Evolutionary conservation across 257 asterid genomes (phyloP).

Genomic region (Salvia miltiorrhiza): DNA sequence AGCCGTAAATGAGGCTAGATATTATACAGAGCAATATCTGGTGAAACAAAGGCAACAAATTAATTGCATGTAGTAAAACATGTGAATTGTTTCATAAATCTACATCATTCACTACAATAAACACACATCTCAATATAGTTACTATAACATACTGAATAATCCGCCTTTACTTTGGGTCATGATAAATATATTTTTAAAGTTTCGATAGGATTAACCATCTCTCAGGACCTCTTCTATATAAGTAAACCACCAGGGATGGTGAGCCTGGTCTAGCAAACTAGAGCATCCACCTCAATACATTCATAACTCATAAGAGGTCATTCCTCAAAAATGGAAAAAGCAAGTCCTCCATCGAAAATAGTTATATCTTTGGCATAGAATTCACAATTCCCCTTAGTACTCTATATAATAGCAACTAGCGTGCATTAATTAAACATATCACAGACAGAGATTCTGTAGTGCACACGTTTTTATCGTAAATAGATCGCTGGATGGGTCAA

Average conservation of each 20-base stretch:
- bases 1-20: not conserved
- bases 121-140: not conserved
- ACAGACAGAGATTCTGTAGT: too few species aligned
- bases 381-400: not conserved
- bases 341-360: not conserved
- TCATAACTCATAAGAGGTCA: not conserved
- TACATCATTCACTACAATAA: not conserved
- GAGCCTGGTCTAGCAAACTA: not conserved
- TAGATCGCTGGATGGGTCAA: too few species aligned
- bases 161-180: not conserved
- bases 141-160: not conserved
- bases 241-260: conserved; percentile 2
- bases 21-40: not conserved
- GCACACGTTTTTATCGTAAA: too few species aligned
- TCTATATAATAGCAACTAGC: not conserved
- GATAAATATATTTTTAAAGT: not conserved
- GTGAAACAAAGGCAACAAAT: not conserved
- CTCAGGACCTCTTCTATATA: not conserved
- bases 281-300: not conserved
- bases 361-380: not conserved
- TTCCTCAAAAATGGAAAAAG: not conserved
- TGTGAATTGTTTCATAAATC: not conserved
- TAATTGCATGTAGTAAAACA: too few species aligned
- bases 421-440: not conserved
- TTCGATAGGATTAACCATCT: not conserved